Evolutionary conservation across 331 rosid species (phyloP).

Genomic region (Acacia concinna): DNA sequence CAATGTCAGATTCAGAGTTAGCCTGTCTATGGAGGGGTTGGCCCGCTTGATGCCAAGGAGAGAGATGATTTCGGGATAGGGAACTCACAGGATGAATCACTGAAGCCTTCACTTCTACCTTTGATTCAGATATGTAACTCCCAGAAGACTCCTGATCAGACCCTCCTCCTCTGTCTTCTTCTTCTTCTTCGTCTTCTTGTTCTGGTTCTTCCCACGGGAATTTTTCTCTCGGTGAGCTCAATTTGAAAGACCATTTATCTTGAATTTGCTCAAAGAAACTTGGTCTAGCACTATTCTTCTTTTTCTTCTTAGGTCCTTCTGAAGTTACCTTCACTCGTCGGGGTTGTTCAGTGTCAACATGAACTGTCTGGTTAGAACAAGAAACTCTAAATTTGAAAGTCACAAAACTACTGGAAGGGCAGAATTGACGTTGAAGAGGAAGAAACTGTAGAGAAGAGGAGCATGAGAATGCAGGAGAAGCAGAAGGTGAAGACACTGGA

Average conservation of each 20-base stretch:
- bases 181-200: not conserved
- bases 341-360: slow-evolving; percentile 44
- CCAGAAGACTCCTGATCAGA: slow-evolving; percentile 20
- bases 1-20: slow-evolving; percentile 33
- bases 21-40: slow-evolving; percentile 29
- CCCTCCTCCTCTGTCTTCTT: slow-evolving; percentile 15
- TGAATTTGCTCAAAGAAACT: slow-evolving; percentile 78
- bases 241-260: slow-evolving; percentile 72
- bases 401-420: not conserved
- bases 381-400: slow-evolving; percentile 50
- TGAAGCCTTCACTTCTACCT: slow-evolving; percentile 18
- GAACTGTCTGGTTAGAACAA: slow-evolving; percentile 48
- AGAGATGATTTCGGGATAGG: slow-evolving; percentile 40
- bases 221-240: slow-evolving; percentile 53
- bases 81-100: slow-evolving; percentile 36
- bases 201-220: slow-evolving; percentile 76
- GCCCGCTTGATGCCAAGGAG: slow-evolving; percentile 73
- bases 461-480: slow-evolving; percentile 26
- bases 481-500: slow-evolving; percentile 34
- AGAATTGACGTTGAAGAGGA: slow-evolving; percentile 33
- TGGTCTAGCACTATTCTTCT: slow-evolving; percentile 51
- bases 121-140: not conserved
- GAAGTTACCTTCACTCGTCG: slow-evolving; percentile 45
- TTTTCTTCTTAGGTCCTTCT: slow-evolving; percentile 47
- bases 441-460: slow-evolving; percentile 46